Conservation (phyloP, 768 basidiomycete genomes). For the Lactarius pseudohatsudake region DNA sequence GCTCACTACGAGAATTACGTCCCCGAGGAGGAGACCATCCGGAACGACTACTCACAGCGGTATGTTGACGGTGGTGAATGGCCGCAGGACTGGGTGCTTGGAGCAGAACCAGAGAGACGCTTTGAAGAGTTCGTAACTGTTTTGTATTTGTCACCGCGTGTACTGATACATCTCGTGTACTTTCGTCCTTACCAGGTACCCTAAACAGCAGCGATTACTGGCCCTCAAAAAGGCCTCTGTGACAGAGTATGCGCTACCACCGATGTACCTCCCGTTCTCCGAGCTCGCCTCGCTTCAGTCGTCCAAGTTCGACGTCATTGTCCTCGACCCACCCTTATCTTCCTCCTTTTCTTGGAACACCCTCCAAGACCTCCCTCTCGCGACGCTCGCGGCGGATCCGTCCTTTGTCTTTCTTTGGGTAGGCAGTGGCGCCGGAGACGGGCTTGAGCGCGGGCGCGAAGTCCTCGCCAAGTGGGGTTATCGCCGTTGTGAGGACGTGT, state of each 20-base stretch:
- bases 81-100: constrained; percentile 92
- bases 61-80: constrained; percentile 92
- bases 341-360: constrained; percentile 85
- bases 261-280: constrained; percentile 67
- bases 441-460: constrained; percentile 89
- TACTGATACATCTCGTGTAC: constrained; percentile 8
- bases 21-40: constrained; percentile 92
- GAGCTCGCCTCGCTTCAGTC: constrained; percentile 56
- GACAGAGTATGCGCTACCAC: constrained; percentile 63
- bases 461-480: constrained; percentile 94
- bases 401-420: constrained; percentile 97
- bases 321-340: constrained; percentile 88
- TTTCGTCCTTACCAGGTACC: constrained; percentile 62
- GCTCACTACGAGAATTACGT: constrained; percentile 79
- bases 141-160: not conserved
- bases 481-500: constrained; percentile 94
- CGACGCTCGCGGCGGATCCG: constrained; percentile 83
- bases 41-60: constrained; percentile 90
- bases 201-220: constrained; percentile 86
- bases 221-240: constrained; percentile 81
- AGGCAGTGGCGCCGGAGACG: constrained; percentile 85
- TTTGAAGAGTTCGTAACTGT: constrained; percentile 87
- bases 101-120: constrained; percentile 81
- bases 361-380: constrained; percentile 78
- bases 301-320: constrained; percentile 84